Evolutionary conservation across 768 basidiomycete species (phyloP).

Genomic region (Neoboletus magnificus): DNA sequence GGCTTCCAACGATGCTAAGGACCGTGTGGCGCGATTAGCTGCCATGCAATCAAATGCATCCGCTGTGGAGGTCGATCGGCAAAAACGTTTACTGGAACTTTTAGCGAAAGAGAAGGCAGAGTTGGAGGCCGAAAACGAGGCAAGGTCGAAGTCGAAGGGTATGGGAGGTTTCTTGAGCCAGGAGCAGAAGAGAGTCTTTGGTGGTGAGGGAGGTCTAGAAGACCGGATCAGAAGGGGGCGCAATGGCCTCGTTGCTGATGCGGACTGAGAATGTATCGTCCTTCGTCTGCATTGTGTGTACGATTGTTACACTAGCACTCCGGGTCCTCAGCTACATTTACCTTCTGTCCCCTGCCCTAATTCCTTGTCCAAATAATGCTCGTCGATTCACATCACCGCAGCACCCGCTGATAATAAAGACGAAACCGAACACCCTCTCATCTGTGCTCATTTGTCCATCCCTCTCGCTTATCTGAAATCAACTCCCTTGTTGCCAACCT

Average conservation of each 20-base stretch:
- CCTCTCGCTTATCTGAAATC: too few species aligned
- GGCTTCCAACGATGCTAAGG: constrained; percentile 35
- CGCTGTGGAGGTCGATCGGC: constrained; percentile 63
- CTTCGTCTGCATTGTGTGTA: constrained; percentile 3
- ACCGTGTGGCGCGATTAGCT: constrained; percentile 82
- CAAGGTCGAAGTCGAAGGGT: constrained; percentile 68
- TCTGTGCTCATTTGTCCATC: too few species aligned
- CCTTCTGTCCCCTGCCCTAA: too few species aligned
- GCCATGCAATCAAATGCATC: constrained; percentile 81
- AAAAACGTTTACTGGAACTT: constrained; percentile 63
- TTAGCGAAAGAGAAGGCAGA: constrained; percentile 79
- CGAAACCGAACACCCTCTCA: too few species aligned
- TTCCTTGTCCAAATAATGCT: too few species aligned
- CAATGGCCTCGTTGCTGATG: constrained; percentile 65
- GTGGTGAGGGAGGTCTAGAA: constrained; percentile 72
- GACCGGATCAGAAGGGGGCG: constrained; percentile 73
- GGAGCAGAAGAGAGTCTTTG: constrained; percentile 83
- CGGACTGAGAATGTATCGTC: constrained; percentile 20
- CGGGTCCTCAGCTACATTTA: too few species aligned
- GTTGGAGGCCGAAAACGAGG: constrained; percentile 64
- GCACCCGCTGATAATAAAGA: too few species aligned
- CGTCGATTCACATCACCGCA: too few species aligned
- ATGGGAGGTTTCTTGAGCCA: constrained; percentile 78
- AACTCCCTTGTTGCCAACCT: too few species aligned
- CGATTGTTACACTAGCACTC: constrained; percentile 4